phyloP scores from a whole-genome alignment of 257 asterid genomes.

The Lycium barbarum region DNA sequence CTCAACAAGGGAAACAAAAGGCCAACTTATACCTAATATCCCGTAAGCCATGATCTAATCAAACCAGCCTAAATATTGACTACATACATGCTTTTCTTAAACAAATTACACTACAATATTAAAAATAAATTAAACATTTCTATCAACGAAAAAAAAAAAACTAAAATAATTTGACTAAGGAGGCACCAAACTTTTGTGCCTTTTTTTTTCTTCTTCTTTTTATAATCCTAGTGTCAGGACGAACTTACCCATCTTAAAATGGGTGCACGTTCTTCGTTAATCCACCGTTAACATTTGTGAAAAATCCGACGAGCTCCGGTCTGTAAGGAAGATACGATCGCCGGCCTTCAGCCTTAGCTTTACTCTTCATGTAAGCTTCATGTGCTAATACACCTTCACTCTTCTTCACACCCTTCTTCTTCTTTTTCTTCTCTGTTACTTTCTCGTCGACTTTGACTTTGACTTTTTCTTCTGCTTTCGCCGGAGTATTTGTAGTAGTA shows the following conservation, averaged over 20 bases:
- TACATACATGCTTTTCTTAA: background rate
- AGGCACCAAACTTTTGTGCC: background rate
- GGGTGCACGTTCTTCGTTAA: conserved; percentile 85
- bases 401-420: conserved; percentile 45
- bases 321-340: conserved; percentile 89
- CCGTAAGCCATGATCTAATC: conserved; percentile 1
- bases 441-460: conserved; percentile 28
- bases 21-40: conserved; percentile 25
- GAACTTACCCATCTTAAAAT: conserved; percentile 37
- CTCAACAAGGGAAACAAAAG: background rate
- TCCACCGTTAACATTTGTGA: conserved; percentile 81
- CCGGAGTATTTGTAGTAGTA: conserved; percentile 29
- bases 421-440: conserved; percentile 23
- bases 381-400: conserved; percentile 63
- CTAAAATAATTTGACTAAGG: background rate
- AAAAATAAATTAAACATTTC: background rate
- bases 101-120: background rate
- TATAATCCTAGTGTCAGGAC: too few relatives aligned
- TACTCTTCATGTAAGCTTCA: conserved; percentile 73
- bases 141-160: background rate
- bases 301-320: conserved; percentile 89
- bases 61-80: conserved; percentile 18
- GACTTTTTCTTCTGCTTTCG: conserved; percentile 23
- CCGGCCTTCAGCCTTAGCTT: conserved; percentile 59
- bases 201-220: too few relatives aligned